These are phyloP conservation scores for Skeletonema grethae DNA, from an alignment of 108 stramenopile genomes.

Conservation along the genomic window DNA sequence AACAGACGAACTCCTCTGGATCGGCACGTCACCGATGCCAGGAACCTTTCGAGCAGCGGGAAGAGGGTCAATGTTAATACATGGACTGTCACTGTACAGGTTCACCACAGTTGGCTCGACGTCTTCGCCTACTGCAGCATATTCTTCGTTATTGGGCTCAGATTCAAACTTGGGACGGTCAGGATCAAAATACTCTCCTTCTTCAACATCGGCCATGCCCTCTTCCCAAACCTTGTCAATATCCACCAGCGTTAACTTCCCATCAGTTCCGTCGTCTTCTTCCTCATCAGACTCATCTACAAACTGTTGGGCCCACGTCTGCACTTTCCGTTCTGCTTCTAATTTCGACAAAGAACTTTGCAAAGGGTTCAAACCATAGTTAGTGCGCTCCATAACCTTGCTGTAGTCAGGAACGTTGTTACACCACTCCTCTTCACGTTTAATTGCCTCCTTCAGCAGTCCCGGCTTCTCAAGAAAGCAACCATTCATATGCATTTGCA, in stretches of 20 bases:
- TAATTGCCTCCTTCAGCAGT: slow-evolving; percentile 81
- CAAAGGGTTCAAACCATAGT: slow-evolving; percentile 58
- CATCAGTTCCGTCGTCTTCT: slow-evolving; percentile 83
- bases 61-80: slow-evolving; percentile 45
- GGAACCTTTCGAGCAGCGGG: slow-evolving; percentile 45
- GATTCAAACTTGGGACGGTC: slow-evolving; percentile 49
- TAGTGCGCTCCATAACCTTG: slow-evolving; percentile 53
- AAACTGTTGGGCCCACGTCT: slow-evolving; percentile 78
- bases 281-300: slow-evolving; percentile 49
- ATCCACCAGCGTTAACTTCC: slow-evolving; percentile 59
- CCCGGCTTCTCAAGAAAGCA: slow-evolving; percentile 89
- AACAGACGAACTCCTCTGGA: slow-evolving; percentile 56
- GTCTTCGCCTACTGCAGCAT: neutral
- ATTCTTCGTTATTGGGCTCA: slow-evolving; percentile 21
- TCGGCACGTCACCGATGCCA: slow-evolving; percentile 38
- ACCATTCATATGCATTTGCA: slow-evolving; percentile 82
- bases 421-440: slow-evolving; percentile 82
- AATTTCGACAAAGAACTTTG: slow-evolving; percentile 77
- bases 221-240: slow-evolving; percentile 59
- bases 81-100: slow-evolving; percentile 43
- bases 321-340: slow-evolving; percentile 69
- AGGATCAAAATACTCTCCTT: slow-evolving; percentile 64
- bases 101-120: slow-evolving; percentile 17
- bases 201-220: slow-evolving; percentile 54
- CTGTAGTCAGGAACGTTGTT: slow-evolving; percentile 81